phyloP scores from a whole-genome alignment of 2,329 filamentous ascomycete genomes.

The Teratosphaeria zuluensis region DNA sequence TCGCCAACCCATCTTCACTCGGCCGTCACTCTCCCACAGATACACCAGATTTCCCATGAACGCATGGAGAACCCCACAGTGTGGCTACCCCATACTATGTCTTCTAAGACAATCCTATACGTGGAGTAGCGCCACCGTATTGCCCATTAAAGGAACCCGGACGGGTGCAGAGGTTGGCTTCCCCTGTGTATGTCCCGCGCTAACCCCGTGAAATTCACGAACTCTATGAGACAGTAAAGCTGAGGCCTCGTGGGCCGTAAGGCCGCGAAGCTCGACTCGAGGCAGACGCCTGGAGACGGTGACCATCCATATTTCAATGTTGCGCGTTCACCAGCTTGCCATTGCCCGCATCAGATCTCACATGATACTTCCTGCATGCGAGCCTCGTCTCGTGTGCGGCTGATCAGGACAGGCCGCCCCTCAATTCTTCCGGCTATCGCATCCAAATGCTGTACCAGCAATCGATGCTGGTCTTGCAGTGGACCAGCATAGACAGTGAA shows the following conservation, averaged over 20 bases:
- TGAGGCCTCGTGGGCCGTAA: neutral
- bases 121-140: neutral
- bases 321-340: neutral
- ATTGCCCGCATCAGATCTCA: neutral
- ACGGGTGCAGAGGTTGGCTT: neutral
- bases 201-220: neutral
- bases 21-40: neutral
- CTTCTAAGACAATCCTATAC: neutral
- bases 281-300: neutral
- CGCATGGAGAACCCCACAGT: neutral
- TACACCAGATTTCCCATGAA: neutral
- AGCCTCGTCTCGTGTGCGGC: neutral
- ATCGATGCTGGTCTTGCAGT: neutral
- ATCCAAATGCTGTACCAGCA: neutral
- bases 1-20: neutral
- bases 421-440: neutral
- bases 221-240: neutral
- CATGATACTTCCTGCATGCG: too few relatives aligned
- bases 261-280: neutral
- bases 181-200: neutral
- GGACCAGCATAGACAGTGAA: neutral
- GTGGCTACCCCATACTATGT: neutral
- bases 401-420: neutral
- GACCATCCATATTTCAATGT: neutral
- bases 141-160: neutral